Conservation (phyloP, 805 yeast species). For the Ogataea glucozyma region DNA sequence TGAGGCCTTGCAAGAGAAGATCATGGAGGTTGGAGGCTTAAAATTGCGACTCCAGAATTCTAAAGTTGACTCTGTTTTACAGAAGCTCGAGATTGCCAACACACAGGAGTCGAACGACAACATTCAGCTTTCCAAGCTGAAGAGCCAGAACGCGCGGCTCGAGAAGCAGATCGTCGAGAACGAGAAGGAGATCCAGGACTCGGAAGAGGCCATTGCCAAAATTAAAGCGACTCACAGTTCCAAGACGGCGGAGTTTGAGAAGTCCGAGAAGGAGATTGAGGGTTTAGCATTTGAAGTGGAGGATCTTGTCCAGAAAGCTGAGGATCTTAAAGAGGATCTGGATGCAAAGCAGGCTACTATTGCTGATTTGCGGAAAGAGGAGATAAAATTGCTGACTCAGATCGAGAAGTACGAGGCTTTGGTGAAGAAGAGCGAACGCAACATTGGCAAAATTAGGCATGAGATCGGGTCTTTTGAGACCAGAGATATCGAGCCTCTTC, state of each 20-base stretch:
- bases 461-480: conserved; percentile 46
- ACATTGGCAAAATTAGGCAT: conserved; percentile 40
- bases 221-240: conserved; percentile 34
- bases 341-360: conserved; percentile 45
- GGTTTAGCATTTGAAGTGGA: conserved; percentile 36
- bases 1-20: conserved; percentile 63
- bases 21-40: conserved; percentile 91
- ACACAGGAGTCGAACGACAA: conserved; percentile 60
- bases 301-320: conserved; percentile 42
- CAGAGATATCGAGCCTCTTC: conserved; percentile 54
- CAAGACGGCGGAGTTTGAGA: conserved; percentile 29
- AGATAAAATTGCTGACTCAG: conserved; percentile 65
- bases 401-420: conserved; percentile 55
- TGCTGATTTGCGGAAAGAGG: conserved; percentile 60
- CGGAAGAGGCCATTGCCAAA: conserved; percentile 37
- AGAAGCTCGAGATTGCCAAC: conserved; percentile 59
- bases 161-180: conserved; percentile 47
- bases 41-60: conserved; percentile 76
- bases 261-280: conserved; percentile 37
- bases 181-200: conserved; percentile 45
- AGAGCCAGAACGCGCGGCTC: conserved; percentile 61
- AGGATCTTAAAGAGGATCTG: conserved; percentile 42
- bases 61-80: conserved; percentile 73
- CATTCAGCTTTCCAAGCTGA: conserved; percentile 57
- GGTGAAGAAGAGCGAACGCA: conserved; percentile 40